These are phyloP conservation scores for Aureobasidium musti DNA, from an alignment of 2,329 filamentous ascomycete genomes.

Conservation along the genomic window DNA sequence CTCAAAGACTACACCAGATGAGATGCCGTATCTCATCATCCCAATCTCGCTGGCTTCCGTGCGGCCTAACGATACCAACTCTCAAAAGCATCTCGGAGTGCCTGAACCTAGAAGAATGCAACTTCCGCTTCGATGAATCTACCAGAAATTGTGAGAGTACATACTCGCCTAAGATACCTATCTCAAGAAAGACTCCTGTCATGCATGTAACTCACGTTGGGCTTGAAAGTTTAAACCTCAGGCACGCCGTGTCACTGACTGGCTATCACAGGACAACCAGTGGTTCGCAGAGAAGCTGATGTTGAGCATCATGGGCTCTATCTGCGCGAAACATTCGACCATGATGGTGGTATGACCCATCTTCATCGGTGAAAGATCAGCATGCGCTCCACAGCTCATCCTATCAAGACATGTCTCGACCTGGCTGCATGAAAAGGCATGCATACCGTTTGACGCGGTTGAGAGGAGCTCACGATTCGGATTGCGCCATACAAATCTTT, in stretches of 20 bases:
- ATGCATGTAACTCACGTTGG: conserved; percentile 12
- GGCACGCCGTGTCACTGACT: not conserved
- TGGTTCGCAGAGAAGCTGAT: not conserved
- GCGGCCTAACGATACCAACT: not conserved
- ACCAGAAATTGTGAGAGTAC: not conserved
- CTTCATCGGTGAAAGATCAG: not conserved
- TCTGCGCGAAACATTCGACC: not conserved
- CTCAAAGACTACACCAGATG: not conserved
- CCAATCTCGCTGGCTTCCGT: not conserved
- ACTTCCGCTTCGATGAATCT: too few relatives aligned
- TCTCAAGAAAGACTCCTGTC: not conserved
- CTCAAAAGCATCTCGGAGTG: too few relatives aligned
- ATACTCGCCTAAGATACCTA: not conserved
- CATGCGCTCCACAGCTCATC: not conserved
- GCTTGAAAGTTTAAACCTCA: not conserved
- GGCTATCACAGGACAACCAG: not conserved
- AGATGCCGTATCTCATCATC: not conserved
- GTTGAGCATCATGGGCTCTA: not conserved
- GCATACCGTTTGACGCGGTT: conserved; percentile 3
- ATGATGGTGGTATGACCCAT: not conserved
- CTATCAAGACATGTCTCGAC: conserved; percentile 12
- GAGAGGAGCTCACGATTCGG: not conserved
- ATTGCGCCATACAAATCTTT: not conserved
- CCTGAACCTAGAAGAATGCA: not conserved
- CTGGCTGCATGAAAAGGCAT: not conserved